Evolutionary conservation across 176 grass and related monocot species (phyloP).

Genomic region (Aegilops tauschii): DNA sequence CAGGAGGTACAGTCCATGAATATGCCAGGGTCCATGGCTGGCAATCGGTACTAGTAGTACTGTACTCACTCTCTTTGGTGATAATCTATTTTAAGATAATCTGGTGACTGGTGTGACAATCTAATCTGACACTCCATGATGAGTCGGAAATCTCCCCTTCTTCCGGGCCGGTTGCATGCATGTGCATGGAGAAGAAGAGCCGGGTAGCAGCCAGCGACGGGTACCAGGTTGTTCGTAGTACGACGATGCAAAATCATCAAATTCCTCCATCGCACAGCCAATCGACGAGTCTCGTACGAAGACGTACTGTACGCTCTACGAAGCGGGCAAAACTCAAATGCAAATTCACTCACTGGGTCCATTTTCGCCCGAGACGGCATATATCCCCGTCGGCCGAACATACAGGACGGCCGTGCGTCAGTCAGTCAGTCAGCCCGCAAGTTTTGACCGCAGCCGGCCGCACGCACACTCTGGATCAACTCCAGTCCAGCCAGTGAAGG

Average conservation of each 20-base stretch:
- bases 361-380: not conserved
- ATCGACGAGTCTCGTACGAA: no score
- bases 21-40: not conserved
- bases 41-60: no score
- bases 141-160: not conserved
- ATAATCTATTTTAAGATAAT: not conserved
- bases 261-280: not conserved
- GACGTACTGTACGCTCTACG: not conserved
- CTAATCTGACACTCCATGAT: not conserved
- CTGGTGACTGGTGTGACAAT: not conserved
- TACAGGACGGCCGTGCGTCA: not conserved
- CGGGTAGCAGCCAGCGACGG: no score
- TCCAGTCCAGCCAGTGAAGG: no score
- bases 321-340: not conserved
- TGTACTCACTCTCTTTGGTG: not conserved
- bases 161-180: not conserved
- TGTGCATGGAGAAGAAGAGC: not conserved
- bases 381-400: not conserved
- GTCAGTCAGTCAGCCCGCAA: not conserved
- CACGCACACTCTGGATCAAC: no score
- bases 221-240: no score
- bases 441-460: not conserved
- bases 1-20: not conserved
- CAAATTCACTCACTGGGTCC: no score
- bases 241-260: no score